Percentiles rank a stretch among this genome's conserved stretches.
phyloP scores from a whole-genome alignment of 1,284 basidiomycete genomes.

The Ganoderma boninense region DNA sequence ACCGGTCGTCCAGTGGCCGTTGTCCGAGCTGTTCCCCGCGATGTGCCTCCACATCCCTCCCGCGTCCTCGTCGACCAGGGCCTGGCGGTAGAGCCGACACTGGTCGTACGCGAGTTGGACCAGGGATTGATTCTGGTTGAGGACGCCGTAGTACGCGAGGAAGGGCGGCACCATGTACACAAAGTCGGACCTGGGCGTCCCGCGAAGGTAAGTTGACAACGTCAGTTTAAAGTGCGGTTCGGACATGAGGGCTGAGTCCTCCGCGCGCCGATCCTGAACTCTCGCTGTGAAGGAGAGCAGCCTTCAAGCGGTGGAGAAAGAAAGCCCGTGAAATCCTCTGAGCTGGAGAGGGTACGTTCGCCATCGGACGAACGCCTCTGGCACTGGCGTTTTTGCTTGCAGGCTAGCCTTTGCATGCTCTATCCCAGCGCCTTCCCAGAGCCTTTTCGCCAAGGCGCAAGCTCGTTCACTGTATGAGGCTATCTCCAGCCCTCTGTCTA shows the following conservation, averaged over 20 bases:
- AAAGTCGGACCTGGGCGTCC: constrained; percentile 69
- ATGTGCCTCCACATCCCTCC: constrained; percentile 78
- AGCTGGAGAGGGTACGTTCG: no score
- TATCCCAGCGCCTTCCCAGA: no score
- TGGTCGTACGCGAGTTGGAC: constrained; percentile 81
- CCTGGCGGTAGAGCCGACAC: constrained; percentile 77
- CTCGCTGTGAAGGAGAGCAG: background rate
- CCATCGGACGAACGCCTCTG: no score
- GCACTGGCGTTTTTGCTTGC: no score
- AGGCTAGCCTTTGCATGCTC: no score
- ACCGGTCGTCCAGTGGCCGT: constrained; percentile 82
- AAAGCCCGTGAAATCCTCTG: no score
- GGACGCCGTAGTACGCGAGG: constrained; percentile 87
- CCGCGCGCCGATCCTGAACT: background rate
- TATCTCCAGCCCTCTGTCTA: no score
- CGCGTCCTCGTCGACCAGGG: constrained; percentile 58
- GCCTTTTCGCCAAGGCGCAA: no score
- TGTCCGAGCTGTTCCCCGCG: constrained; percentile 56
- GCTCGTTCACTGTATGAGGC: no score
- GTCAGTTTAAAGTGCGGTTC: background rate
- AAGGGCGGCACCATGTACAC: constrained; percentile 95
- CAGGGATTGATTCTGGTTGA: constrained; percentile 72
- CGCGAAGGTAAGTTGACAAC: background rate
- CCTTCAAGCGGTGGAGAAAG: no score
- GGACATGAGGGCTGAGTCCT: background rate